A percentile compares a stretch with the other conserved stretches of the same genome.
Conservation (phyloP, 1,284 basidiomycete genomes). For the Boletus sp. region DNA sequence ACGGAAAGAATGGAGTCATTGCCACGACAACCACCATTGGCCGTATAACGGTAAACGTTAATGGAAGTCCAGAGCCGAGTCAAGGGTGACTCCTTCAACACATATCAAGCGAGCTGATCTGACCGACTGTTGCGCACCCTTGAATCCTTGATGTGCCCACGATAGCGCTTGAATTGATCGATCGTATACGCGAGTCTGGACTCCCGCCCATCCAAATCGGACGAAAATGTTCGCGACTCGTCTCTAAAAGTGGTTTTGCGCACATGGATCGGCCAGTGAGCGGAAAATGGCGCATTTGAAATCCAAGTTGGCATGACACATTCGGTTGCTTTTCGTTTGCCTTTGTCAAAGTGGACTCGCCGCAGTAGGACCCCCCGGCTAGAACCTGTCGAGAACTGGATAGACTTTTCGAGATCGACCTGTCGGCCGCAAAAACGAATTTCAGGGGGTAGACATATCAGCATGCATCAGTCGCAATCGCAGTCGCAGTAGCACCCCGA, state of each 20-base stretch:
- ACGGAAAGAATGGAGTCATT: background rate
- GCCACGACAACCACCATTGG: background rate
- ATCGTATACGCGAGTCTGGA: constrained; percentile 10
- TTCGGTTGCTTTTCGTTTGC: background rate
- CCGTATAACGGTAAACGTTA: background rate
- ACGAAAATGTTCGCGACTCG: background rate
- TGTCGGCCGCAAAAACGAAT: background rate
- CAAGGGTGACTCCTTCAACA: constrained; percentile 5
- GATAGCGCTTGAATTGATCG: constrained; percentile 11
- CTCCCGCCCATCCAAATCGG: background rate
- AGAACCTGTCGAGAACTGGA: constrained; percentile 7
- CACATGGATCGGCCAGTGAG: background rate
- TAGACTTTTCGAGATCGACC: constrained; percentile 1
- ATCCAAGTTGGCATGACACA: no score
- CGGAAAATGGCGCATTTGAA: constrained; percentile 18
- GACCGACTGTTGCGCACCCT: constrained; percentile 12
- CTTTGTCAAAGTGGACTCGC: background rate
- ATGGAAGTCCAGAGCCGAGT: constrained; percentile 9
- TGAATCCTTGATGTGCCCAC: no score
- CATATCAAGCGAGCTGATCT: constrained; percentile 2
- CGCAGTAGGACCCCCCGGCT: constrained; percentile 1
- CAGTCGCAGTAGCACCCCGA: background rate
- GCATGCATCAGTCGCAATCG: no score
- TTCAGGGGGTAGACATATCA: no score
- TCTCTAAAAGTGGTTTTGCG: background rate